Conservation (phyloP, 306 rosid genomes). For the Nissolia schottii region DNA sequence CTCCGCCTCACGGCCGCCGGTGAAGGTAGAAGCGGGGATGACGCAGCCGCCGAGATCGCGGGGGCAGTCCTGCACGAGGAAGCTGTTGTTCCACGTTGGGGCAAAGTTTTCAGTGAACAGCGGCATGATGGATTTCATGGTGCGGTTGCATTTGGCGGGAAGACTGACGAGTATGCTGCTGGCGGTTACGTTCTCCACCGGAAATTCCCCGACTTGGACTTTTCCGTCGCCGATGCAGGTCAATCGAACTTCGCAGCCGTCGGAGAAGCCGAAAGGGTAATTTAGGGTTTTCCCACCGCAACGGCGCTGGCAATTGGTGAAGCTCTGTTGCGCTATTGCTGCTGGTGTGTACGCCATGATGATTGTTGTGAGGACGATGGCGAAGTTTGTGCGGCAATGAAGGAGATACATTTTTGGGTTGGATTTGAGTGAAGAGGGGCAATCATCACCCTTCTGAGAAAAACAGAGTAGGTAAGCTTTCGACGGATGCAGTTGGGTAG, state of each 20-base stretch:
- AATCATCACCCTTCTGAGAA: slow-evolving; percentile 41
- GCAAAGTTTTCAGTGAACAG: slow-evolving; percentile 39
- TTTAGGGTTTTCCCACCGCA: slow-evolving; percentile 35
- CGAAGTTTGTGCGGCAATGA: neutral
- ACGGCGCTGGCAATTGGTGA: neutral
- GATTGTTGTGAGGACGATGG: slow-evolving; percentile 23
- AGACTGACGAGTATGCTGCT: slow-evolving; percentile 46
- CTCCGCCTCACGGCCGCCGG: slow-evolving; percentile 1
- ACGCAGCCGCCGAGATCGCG: slow-evolving; percentile 29
- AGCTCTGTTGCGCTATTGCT: slow-evolving; percentile 36
- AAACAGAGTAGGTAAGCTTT: slow-evolving; percentile 13
- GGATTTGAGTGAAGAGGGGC: neutral
- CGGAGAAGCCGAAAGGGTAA: slow-evolving; percentile 72
- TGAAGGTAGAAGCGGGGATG: slow-evolving; percentile 29
- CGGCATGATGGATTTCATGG: slow-evolving; percentile 8
- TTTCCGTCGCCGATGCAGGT: slow-evolving; percentile 15
- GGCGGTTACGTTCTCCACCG: slow-evolving; percentile 44
- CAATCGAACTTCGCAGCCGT: slow-evolving; percentile 34
- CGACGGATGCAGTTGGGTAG: slow-evolving; percentile 55
- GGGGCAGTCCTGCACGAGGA: slow-evolving; percentile 53
- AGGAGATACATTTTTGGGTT: slow-evolving; percentile 37
- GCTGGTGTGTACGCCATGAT: slow-evolving; percentile 23
- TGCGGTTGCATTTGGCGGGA: slow-evolving; percentile 46
- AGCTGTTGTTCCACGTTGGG: slow-evolving; percentile 46
- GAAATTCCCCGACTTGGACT: slow-evolving; percentile 31